A percentile compares a stretch with the other conserved stretches of the same genome.
These are phyloP conservation scores for Domatiomyces globalis DNA, from an alignment of 2,329 filamentous ascomycete species.

Conservation along the genomic window DNA sequence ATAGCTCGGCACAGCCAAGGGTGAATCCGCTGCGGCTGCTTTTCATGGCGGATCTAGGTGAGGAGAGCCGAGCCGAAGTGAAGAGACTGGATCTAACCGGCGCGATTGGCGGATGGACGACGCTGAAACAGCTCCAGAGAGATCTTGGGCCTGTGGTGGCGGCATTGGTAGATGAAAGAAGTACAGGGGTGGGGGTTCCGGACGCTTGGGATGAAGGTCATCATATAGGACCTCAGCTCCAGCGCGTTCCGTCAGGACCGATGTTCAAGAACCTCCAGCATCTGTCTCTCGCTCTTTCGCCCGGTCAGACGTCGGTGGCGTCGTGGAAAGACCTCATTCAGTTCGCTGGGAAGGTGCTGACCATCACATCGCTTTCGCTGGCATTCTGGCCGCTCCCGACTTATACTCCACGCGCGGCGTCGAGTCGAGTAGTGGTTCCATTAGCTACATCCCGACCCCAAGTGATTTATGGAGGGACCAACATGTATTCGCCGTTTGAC, in stretches of 20 bases:
- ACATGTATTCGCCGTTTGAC: conserved; percentile 40
- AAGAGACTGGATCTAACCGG: conserved; percentile 39
- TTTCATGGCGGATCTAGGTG: conserved; percentile 25
- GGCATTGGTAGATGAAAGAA: background rate
- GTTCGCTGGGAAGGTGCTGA: conserved; percentile 39
- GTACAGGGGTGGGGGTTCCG: conserved; percentile 13
- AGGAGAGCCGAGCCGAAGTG: conserved; percentile 28
- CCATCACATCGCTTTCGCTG: conserved; percentile 47
- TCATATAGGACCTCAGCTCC: background rate
- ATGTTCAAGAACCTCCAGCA: conserved; percentile 40
- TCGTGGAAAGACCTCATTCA: conserved; percentile 43
- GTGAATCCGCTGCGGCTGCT: conserved; percentile 37
- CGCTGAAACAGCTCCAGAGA: conserved; percentile 33
- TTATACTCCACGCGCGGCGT: conserved; percentile 39
- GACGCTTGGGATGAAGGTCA: conserved; percentile 29
- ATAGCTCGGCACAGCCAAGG: conserved; percentile 27
- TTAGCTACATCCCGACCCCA: conserved; percentile 4
- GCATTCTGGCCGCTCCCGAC: conserved; percentile 48
- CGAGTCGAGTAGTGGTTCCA: conserved; percentile 8
- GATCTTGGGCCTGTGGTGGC: conserved; percentile 22
- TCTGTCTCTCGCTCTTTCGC: conserved; percentile 43
- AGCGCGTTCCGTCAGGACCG: conserved; percentile 5
- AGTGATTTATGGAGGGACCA: conserved; percentile 36
- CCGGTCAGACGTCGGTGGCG: conserved; percentile 21
- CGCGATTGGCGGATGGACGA: conserved; percentile 36